Evolutionary conservation across 805 yeast genomes (phyloP).

Genomic region (Starmerella lactis-condensi): DNA sequence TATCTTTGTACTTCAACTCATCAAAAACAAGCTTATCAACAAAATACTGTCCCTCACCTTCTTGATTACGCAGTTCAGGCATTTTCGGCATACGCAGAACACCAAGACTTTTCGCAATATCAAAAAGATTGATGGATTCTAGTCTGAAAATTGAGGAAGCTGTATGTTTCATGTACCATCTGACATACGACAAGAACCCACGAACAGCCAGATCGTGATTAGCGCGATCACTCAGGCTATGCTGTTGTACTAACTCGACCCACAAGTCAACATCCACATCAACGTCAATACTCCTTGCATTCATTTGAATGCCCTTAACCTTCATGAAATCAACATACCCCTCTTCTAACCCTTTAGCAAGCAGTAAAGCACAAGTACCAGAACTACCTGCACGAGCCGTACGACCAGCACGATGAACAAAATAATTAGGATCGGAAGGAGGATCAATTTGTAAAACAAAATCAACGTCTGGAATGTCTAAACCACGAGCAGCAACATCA

Average conservation of each 20-base stretch:
- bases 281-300: slow-evolving; percentile 6
- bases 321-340: slow-evolving; percentile 64
- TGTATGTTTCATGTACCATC: slow-evolving; percentile 71
- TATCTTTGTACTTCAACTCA: slow-evolving; percentile 43
- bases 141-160: slow-evolving; percentile 77
- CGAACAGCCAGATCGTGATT: slow-evolving; percentile 65
- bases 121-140: slow-evolving; percentile 48
- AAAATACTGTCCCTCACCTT: slow-evolving; percentile 59
- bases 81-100: slow-evolving; percentile 70
- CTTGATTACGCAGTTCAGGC: slow-evolving; percentile 60
- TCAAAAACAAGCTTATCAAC: slow-evolving; percentile 37
- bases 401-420: slow-evolving; percentile 85
- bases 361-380: slow-evolving; percentile 62
- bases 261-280: slow-evolving; percentile 1
- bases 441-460: slow-evolving; percentile 87
- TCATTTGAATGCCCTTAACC: slow-evolving; percentile 44
- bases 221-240: slow-evolving; percentile 56
- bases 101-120: slow-evolving; percentile 60
- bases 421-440: slow-evolving; percentile 81
- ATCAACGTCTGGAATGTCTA: slow-evolving; percentile 89
- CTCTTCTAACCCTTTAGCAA: slow-evolving; percentile 59
- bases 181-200: slow-evolving; percentile 65
- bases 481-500: slow-evolving; percentile 96
- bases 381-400: slow-evolving; percentile 80
- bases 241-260: slow-evolving; percentile 22